Base-by-base conservation (phyloP, 768 basidiomycete species). In the Tephrocybe rancida region DNA sequence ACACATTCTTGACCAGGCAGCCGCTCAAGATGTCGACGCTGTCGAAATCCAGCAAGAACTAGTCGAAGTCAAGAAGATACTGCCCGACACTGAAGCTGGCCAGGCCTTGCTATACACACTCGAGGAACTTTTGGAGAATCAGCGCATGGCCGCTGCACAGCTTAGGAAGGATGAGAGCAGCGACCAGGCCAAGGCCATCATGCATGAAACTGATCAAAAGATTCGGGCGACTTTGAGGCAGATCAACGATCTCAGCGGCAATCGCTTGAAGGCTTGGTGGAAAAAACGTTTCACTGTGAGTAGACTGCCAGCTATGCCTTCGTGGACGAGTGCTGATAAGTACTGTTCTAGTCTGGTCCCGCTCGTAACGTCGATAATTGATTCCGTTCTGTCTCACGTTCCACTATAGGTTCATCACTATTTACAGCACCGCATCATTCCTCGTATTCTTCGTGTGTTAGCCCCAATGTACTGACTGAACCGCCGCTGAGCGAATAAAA, bases 1-100 rank as follows among this genome's bases (percentile, higher is more conserved):
- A 8, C 46, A 44, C 10, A 52, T 59, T 16, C 21, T 64, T 41
- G 11, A 55, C 4, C 43, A 48, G 5, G 41, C 42, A 13, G 51
- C 55, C 3, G 14, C 29, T 24, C 32, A 19, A 14, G 10, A n/a
- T 21, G 41, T 55, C 0, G 58, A 61, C 9, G 50, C 61, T 1
- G 50, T 66, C 13, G 45, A 60, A n/a, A 51, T 66, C 34, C 65
- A 69, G 43, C 50, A 61, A 16, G 68, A 67, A 42, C 50, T 67
- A 7, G 64, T 65, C 0, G 59, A 64, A 25, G 50, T 64, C 29
- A 44, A 53, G 14, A 61, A 52, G 11, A 50, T 56, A 19, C 64
- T 69, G 34, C 49, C 55, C 5, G 66, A 65, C 29, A 67, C 66
- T 9, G 47, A 53, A n/a, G 66, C 63, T 4, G 68, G 64, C 2